Evolutionary conservation across 345 rosid genomes (phyloP).

Genomic region (Populus nigra): DNA sequence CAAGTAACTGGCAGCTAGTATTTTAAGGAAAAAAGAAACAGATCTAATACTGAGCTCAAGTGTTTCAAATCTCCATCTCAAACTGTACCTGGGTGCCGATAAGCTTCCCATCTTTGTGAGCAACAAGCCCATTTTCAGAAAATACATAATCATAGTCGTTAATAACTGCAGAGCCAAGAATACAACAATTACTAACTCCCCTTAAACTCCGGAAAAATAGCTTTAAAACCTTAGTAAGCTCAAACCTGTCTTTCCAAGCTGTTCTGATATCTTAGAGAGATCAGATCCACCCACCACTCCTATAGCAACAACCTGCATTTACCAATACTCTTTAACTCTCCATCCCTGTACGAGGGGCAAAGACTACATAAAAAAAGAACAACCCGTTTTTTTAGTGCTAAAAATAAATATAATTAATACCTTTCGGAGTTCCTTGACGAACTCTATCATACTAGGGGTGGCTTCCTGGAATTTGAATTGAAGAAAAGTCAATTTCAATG

Average conservation of each 20-base stretch:
- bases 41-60: background rate
- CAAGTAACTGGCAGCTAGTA: background rate
- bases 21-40: background rate
- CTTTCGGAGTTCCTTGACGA: slow-evolving; percentile 71
- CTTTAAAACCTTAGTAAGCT: background rate
- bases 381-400: no score
- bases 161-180: slow-evolving; percentile 52
- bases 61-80: background rate
- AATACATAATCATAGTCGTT: slow-evolving; percentile 83
- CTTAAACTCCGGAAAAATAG: background rate
- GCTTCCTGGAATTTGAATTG: slow-evolving; percentile 34
- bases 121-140: slow-evolving; percentile 98
- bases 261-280: slow-evolving; percentile 82
- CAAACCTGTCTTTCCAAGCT: slow-evolving; percentile 83
- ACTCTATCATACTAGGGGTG: slow-evolving; percentile 56
- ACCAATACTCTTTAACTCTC: background rate
- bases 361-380: background rate
- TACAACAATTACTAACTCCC: background rate
- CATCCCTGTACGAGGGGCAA: background rate
- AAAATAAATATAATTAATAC: slow-evolving; percentile 28
- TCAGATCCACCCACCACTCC: slow-evolving; percentile 99
- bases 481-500: background rate
- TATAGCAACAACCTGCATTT: slow-evolving; percentile 65
- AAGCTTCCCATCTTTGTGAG: slow-evolving; percentile 82
- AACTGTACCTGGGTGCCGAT: slow-evolving; percentile 76